Conservation (phyloP, 495 filamentous ascomycete genomes). For the Tuber melanosporum region DNA sequence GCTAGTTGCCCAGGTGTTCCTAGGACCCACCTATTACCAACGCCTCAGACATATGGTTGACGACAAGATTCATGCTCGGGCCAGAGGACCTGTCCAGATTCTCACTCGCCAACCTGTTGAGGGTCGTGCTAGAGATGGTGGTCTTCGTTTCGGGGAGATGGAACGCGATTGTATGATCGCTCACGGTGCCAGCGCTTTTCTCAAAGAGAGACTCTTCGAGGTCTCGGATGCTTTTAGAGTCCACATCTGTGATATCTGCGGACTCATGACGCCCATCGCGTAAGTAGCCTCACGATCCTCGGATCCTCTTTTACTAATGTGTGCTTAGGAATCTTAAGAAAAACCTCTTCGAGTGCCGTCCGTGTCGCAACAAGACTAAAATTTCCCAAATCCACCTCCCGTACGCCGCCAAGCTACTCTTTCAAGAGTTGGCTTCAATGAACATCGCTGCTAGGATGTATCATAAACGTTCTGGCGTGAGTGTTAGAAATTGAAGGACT, state of each 20-base stretch:
- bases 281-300: slow-evolving; percentile 52
- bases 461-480: slow-evolving; percentile 70
- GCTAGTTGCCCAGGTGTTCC: slow-evolving; percentile 86
- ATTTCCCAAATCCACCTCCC: slow-evolving; percentile 97
- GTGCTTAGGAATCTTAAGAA: slow-evolving; percentile 77
- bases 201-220: slow-evolving; percentile 91
- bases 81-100: slow-evolving; percentile 92
- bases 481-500: slow-evolving; percentile 49
- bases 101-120: slow-evolving; percentile 97
- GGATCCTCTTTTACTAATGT: slow-evolving; percentile 31
- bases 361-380: slow-evolving; percentile 96
- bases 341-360: slow-evolving; percentile 88
- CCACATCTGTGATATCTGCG: slow-evolving; percentile 97
- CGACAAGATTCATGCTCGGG: slow-evolving; percentile 98
- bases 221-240: slow-evolving; percentile 97
- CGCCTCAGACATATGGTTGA: slow-evolving; percentile 98
- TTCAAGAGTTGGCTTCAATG: slow-evolving; percentile 97
- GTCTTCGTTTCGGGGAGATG: slow-evolving; percentile 99
- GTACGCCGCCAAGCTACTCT: slow-evolving; percentile 95
- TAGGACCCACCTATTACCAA: slow-evolving; percentile 98
- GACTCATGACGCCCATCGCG: slow-evolving; percentile 98
- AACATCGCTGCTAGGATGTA: slow-evolving; percentile 97
- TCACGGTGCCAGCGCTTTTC: slow-evolving; percentile 89
- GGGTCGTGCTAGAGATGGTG: slow-evolving; percentile 93
- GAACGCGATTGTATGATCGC: slow-evolving; percentile 99